Conservation (phyloP, 306 rosid genomes). For the Malus orientalis region DNA sequence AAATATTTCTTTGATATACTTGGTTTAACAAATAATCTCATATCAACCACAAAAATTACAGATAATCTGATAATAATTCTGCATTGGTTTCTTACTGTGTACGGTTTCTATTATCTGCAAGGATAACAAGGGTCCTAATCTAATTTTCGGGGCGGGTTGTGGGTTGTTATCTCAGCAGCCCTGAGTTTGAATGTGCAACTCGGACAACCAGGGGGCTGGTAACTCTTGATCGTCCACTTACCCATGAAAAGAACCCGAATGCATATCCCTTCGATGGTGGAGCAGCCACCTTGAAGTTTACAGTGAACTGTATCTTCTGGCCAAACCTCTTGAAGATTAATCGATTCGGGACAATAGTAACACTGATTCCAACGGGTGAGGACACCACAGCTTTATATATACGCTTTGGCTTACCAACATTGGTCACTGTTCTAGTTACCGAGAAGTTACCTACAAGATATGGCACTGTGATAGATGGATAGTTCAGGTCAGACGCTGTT, state of each 20-base stretch:
- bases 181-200: slow-evolving; percentile 31
- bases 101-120: slow-evolving; percentile 8
- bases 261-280: slow-evolving; percentile 55
- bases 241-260: slow-evolving; percentile 70
- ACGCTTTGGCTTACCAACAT: slow-evolving; percentile 54
- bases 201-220: slow-evolving; percentile 59
- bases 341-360: slow-evolving; percentile 50
- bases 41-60: background rate
- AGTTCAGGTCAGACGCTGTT: slow-evolving; percentile 53
- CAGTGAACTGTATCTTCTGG: slow-evolving; percentile 53
- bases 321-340: slow-evolving; percentile 39
- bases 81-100: slow-evolving; percentile 6
- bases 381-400: slow-evolving; percentile 40
- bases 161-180: slow-evolving; percentile 39
- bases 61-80: background rate
- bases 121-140: slow-evolving; percentile 22
- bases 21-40: background rate
- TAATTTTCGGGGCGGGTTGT: slow-evolving; percentile 12
- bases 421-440: slow-evolving; percentile 56
- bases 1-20: background rate
- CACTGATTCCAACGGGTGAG: slow-evolving; percentile 57
- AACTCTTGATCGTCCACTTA: slow-evolving; percentile 34
- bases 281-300: slow-evolving; percentile 47
- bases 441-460: slow-evolving; percentile 45
- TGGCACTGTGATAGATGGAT: slow-evolving; percentile 69